Base-by-base conservation (phyloP, 2,329 filamentous ascomycete genomes). In the Myriosclerotinia duriaeana region DNA sequence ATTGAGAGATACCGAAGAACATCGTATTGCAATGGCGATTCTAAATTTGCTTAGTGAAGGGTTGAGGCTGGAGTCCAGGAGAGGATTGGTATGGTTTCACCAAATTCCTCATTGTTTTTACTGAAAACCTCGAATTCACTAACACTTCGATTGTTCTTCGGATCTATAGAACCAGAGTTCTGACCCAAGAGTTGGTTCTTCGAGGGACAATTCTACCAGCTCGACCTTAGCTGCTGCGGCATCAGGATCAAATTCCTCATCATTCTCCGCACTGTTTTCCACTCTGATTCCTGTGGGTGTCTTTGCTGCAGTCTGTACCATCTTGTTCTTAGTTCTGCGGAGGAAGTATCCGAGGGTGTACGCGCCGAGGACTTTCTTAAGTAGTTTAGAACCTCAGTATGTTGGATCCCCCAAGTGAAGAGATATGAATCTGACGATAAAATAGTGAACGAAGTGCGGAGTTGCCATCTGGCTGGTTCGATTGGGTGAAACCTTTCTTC, bases 271-370 rank as follows among this genome's bases (percentile, higher is more conserved):
- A 0, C 75, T 83, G 17, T 76, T 85, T 55, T 78, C 78, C 73
- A 87, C 85, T 42, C 79, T 87, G 22, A 70, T 85, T 9, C 85
- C 85, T 12, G 79, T 86, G 6, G 72, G 84, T 54, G 69, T 82
- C 53, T 80, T 82, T 67, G 79, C 83, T 6, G 76, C 70, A 36
- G 71, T 84, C 44, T 86, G 83, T 70, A 65, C 86, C n/a, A 38
- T 77, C 68, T 76, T 85, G 65, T 87, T 87, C 73, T 71, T 86
- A 61, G 56, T 81, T 20, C 72, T 84, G 50, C 79, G 85, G 53
- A 79, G 78, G 59, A 82, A 79, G 38, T 79, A 80, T 52, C 76
- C 79, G 30, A 80, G 85, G 36, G 84, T 85, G 62, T 87, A 87
- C 74, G 79, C 83, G 8, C 84, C 85, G 6, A 79, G 85, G 69